Percentiles rank a stretch among this genome's conserved stretches.
Evolutionary conservation across 345 rosid species (phyloP).

Genomic region (Iberis pinnata): DNA sequence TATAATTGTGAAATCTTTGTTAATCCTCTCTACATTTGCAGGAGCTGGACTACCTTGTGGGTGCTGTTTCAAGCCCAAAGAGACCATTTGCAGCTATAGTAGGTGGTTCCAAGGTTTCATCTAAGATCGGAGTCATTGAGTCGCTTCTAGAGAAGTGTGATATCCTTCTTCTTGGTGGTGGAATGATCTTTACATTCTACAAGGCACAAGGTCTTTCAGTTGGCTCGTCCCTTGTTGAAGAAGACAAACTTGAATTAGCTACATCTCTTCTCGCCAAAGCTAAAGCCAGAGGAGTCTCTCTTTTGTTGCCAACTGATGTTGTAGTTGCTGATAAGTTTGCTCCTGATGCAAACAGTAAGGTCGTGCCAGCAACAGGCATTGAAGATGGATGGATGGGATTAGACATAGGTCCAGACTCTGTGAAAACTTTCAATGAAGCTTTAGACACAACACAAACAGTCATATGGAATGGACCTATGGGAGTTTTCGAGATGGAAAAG

Average conservation of each 20-base stretch:
- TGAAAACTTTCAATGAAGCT: slow-evolving; percentile 57
- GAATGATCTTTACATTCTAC: slow-evolving; percentile 97
- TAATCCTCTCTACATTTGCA: slow-evolving; percentile 14
- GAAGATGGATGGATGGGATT: slow-evolving; percentile 96
- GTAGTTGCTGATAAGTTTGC: slow-evolving; percentile 90
- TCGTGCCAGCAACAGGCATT: slow-evolving; percentile 68
- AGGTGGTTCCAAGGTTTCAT: slow-evolving; percentile 90
- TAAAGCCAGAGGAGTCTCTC: slow-evolving; percentile 80
- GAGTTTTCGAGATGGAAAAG: slow-evolving; percentile 87
- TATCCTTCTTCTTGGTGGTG: slow-evolving; percentile 85
- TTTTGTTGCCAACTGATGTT: slow-evolving; percentile 77
- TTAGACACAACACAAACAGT: slow-evolving; percentile 68
- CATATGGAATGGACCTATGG: slow-evolving; percentile 99
- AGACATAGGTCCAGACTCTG: slow-evolving; percentile 84
- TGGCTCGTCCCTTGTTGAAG: slow-evolving; percentile 91
- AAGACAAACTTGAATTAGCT: slow-evolving; percentile 86
- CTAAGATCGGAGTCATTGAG: slow-evolving; percentile 90
- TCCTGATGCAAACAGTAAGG: slow-evolving; percentile 81
- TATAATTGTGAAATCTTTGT: too few species aligned
- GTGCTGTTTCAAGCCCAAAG: slow-evolving; percentile 84
- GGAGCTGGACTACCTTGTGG: slow-evolving; percentile 96
- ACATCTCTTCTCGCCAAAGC: slow-evolving; percentile 78
- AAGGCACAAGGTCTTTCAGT: slow-evolving; percentile 82
- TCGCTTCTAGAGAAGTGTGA: slow-evolving; percentile 81
- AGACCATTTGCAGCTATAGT: slow-evolving; percentile 95